These are phyloP conservation scores for Trichophyton simii DNA, from an alignment of 2,329 filamentous ascomycete genomes.

Conservation along the genomic window DNA sequence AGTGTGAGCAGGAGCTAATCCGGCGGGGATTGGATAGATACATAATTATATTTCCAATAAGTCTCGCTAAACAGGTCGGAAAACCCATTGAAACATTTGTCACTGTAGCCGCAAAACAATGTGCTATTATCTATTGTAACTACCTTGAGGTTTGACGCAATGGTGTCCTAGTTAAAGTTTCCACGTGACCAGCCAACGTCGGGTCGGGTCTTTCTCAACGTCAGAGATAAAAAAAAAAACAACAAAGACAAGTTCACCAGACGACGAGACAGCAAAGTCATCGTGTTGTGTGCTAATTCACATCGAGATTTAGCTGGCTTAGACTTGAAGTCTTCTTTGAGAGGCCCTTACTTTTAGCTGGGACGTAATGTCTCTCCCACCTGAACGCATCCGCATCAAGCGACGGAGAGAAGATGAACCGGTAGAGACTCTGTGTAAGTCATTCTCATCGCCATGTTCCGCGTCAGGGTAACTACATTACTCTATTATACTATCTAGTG, in stretches of 20 bases:
- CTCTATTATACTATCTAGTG: neutral
- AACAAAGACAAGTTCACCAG: no score
- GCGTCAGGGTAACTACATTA: neutral
- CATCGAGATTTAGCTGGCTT: neutral
- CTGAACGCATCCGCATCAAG: constrained; percentile 43
- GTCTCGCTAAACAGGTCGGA: neutral
- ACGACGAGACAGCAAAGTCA: no score
- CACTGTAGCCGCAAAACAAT: no score
- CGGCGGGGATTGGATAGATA: neutral
- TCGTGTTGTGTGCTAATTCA: no score
- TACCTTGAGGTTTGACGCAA: no score
- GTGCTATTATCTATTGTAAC: no score
- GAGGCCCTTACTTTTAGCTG: constrained; percentile 1
- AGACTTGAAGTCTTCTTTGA: neutral
- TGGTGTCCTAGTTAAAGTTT: no score
- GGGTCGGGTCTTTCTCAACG: no score
- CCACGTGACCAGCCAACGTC: no score
- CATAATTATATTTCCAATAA: neutral
- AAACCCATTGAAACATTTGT: no score
- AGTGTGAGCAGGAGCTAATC: neutral
- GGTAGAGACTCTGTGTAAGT: constrained; percentile 41
- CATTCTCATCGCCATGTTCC: constrained; percentile 18
- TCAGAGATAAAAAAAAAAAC: no score
- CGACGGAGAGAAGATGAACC: constrained; percentile 45
- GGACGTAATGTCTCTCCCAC: constrained; percentile 32